Evolutionary conservation across 2,329 filamentous ascomycete species (phyloP), one percentile per base, ranked within the genome.

Genomic region (Lachnellula occidentalis): DNA sequence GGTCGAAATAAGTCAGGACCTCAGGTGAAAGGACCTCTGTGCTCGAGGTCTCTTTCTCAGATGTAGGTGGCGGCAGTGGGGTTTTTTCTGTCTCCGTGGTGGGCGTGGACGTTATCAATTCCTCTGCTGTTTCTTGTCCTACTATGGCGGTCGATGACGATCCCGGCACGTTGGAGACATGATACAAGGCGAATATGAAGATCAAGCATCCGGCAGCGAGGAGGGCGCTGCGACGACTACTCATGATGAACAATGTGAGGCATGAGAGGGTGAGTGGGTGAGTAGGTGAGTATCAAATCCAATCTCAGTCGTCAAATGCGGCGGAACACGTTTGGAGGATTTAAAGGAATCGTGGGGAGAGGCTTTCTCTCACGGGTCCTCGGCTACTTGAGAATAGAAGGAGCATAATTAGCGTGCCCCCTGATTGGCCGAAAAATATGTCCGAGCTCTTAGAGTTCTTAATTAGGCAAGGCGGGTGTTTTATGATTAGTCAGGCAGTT

Each of bases 1-100:
- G 69, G 9, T 69, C 65, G 48, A 68, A 70, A 57, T 68, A 71
- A 21, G 41, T 48, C 24, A 27, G 27, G 34, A 48, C 51, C 36
- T 54, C 43, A 17, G 50, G 48, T 9, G 24, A 45, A 8, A 55
- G 48, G 14, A 22, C 22, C 3, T 45, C 21, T 5, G 43, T 17
- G 12, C 21, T 22, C 12, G 21, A 15, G n/a, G 14, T 45, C n/a
- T 17, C 14, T 15, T 21, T 21, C 14, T 14, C 14, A 14, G 43
- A 27, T 2, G 43, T 14, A 31, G 27, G 27, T 9, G 2, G 27
- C 27, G 27, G 8, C 27, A 31, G 9, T 8, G 43, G 21, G 14
- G 43, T n/a, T 31, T 45, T 17, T 45, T 5, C 21, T 24, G 4
- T 12, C 14, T 24, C 43, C 8, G 43, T 15, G 14, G 19, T 21